Base-by-base conservation (phyloP, 225 moss, liverwort and hornwort species). In the Polytrichum commune region DNA sequence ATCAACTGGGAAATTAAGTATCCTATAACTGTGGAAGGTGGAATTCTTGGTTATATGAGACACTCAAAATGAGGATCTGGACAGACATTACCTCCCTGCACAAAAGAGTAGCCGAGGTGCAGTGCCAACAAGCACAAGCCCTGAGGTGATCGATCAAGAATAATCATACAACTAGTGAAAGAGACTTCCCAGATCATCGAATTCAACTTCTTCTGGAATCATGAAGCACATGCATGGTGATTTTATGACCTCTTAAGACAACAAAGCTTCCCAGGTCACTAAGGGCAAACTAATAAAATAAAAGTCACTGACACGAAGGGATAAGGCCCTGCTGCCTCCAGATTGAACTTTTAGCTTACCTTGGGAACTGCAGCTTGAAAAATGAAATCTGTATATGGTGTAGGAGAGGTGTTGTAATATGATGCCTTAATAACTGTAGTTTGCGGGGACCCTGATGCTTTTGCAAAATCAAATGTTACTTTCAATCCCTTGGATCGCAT, bases 291-390 rank as follows among this genome's bases (percentile, higher is more conserved):
- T 13, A 13, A 46, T 3, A 13, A 46, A 13, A 46, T 3, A 13
- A 46, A 16, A 46, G 46, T 4, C 46, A 46, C 46, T 46, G 13
- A 13, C 13, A 4, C 46, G 1, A 13, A 46, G 46, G 46, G 46
- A 46, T 13, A 13, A 38, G 16, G 60, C 26, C 60, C 26, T 61
- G 26, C 60, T 61, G 60, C 60, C 26, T 26, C 20, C 26, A n/a
- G 7, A 61, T 61, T 63, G 27, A 18, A 28, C 35, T 38, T 29
- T 30, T 19, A 71, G 8, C 72, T 68, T 69, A 93, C 96, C 94
- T 97, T 97, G 7, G 96, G 96, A 72, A 97, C 96, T 69, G 96
- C 96, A 73, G 92, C 89, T 81, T 88, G 93, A 35, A 94, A 91
- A 67, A 90, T 72, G 56, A 97, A 97, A 80, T 97, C 96, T 22